Evolutionary conservation across 768 basidiomycete species (phyloP).

Genomic region (Naganishia kalamii): DNA sequence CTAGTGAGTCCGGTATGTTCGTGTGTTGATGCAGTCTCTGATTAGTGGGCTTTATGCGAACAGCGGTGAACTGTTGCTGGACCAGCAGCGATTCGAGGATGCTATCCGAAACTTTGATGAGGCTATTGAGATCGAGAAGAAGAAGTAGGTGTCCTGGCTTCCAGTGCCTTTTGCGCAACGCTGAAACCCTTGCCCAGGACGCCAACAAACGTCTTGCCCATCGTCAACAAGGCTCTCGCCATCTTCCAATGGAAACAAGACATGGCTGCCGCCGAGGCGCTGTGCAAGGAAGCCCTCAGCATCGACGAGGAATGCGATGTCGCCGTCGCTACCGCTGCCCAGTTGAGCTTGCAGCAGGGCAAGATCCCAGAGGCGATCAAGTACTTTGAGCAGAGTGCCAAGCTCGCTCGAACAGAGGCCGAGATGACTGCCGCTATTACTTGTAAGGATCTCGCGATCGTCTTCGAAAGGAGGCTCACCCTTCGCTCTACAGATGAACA

Average conservation of each 20-base stretch:
- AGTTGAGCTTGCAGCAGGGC: constrained; percentile 82
- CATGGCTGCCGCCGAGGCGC: constrained; percentile 67
- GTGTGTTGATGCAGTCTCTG: constrained; percentile 3
- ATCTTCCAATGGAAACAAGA: constrained; percentile 95
- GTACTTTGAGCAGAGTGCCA: constrained; percentile 75
- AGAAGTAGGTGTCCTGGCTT: constrained; percentile 53
- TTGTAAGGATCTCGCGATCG: constrained; percentile 32
- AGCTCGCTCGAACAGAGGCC: constrained; percentile 80
- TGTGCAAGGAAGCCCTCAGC: constrained; percentile 78
- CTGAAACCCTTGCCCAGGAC: constrained; percentile 20
- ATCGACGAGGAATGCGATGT: constrained; percentile 93
- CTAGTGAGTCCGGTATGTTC: constrained; percentile 55
- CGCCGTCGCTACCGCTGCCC: constrained; percentile 89
- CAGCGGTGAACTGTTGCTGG: constrained; percentile 88
- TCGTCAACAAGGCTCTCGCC: constrained; percentile 96
- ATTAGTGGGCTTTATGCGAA: constrained; percentile 2
- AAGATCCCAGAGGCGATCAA: constrained; percentile 77
- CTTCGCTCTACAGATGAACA: constrained; percentile 46
- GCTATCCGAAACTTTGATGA: constrained; percentile 81
- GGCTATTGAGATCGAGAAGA: constrained; percentile 79
- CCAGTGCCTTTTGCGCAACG: neutral
- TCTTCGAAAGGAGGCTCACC: neutral
- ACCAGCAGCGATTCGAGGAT: constrained; percentile 80
- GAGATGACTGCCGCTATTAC: constrained; percentile 58
- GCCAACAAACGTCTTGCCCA: constrained; percentile 70